phyloP scores from a whole-genome alignment of 1,139 yeast species.

The Suhomyces terraborum region DNA sequence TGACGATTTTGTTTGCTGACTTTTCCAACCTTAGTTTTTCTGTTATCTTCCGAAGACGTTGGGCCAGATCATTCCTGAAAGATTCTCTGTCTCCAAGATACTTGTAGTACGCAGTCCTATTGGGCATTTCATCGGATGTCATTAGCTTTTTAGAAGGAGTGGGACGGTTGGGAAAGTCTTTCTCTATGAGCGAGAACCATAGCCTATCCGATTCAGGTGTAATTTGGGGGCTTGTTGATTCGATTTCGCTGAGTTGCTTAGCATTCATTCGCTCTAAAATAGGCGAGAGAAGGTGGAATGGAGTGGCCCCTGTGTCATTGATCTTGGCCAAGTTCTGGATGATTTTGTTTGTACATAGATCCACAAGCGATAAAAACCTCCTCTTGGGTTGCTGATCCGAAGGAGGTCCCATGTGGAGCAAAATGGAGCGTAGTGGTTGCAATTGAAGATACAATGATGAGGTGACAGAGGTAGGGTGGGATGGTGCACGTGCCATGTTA shows the following conservation, averaged over 20 bases:
- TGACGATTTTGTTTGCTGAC: conserved; percentile 47
- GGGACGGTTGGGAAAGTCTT: conserved; percentile 54
- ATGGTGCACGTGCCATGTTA: too few relatives aligned
- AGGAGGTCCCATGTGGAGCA: conserved; percentile 1
- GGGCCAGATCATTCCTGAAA: conserved; percentile 53
- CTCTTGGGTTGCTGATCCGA: conserved; percentile 1
- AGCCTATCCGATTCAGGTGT: conserved; percentile 52
- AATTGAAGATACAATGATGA: not conserved
- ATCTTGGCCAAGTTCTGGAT: conserved; percentile 25
- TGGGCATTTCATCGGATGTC: conserved; percentile 32
- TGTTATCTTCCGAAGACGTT: conserved; percentile 48
- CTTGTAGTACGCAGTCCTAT: conserved; percentile 43
- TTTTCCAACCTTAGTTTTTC: conserved; percentile 45
- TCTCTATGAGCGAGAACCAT: conserved; percentile 49
- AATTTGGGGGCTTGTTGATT: conserved; percentile 44
- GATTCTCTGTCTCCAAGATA: conserved; percentile 47
- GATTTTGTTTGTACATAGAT: conserved; percentile 23
- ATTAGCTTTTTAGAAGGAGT: conserved; percentile 10
- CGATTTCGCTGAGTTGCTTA: conserved; percentile 50
- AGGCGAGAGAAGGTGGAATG: conserved; percentile 50
- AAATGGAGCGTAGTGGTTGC: not conserved
- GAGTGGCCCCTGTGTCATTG: conserved; percentile 49
- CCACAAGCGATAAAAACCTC: conserved; percentile 16
- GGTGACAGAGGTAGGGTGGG: too few relatives aligned
- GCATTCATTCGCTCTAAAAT: conserved; percentile 46